phyloP scores from a whole-genome alignment of 1,139 yeast species.

The Geotrichum siamense region DNA sequence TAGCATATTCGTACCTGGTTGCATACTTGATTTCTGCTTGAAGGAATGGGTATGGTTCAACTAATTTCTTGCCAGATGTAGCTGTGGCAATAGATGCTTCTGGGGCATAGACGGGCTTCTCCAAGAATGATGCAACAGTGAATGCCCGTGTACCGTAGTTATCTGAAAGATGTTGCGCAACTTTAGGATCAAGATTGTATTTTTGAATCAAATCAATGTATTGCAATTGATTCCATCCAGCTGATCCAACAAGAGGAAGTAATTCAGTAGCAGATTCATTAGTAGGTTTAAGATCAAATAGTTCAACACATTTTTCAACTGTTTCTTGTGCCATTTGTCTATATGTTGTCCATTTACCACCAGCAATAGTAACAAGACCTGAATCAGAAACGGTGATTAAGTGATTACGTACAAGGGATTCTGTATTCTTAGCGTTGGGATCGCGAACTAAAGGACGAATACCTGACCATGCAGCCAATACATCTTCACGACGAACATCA shows the following conservation, averaged over 20 bases:
- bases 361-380: slow-evolving; percentile 82
- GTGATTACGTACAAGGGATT: slow-evolving; percentile 87
- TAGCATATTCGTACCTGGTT: slow-evolving; percentile 72
- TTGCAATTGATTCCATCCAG: slow-evolving; percentile 56
- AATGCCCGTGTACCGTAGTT: slow-evolving; percentile 86
- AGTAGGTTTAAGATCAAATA: slow-evolving; percentile 39
- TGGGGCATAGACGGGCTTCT: slow-evolving; percentile 23
- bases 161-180: slow-evolving; percentile 75
- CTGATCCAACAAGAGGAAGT: slow-evolving; percentile 66
- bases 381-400: slow-evolving; percentile 63
- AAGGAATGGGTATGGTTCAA: slow-evolving; percentile 77
- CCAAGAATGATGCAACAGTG: slow-evolving; percentile 53
- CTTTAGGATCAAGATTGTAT: slow-evolving; percentile 62
- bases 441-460: slow-evolving; percentile 91
- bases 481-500: slow-evolving; percentile 86
- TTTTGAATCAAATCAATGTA: slow-evolving; percentile 77
- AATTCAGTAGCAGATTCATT: slow-evolving; percentile 56
- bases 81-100: slow-evolving; percentile 34
- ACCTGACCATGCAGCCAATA: slow-evolving; percentile 94
- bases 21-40: slow-evolving; percentile 87
- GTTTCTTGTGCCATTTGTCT: slow-evolving; percentile 98
- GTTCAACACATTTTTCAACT: slow-evolving; percentile 62
- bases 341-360: slow-evolving; percentile 98
- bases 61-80: slow-evolving; percentile 34
- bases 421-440: slow-evolving; percentile 58